Base-by-base conservation (phyloP, 2,329 filamentous ascomycete species). In the Zymoseptoria pseudotritici region DNA sequence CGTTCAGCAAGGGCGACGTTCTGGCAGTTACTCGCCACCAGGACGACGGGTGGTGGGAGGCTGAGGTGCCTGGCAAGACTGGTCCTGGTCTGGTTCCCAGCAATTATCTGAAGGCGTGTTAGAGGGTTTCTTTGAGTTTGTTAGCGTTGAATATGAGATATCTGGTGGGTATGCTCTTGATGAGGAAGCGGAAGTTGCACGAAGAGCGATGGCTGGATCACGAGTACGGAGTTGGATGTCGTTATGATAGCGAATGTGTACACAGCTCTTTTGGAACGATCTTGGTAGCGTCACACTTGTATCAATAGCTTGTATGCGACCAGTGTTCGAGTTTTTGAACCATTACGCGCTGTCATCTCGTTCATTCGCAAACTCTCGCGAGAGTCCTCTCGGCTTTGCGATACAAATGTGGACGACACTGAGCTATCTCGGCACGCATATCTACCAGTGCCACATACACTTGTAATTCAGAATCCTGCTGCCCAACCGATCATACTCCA, bases 21-120 rank as follows among this genome's bases (percentile, higher is more conserved):
- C 80, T 99, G 13, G 91, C 93, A 2, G 86, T 99, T 13, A 79
- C 97, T 53, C 83, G 92, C 61, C 85, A 96, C 70, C 94, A 99
- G 76, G 94, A 99, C 73, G 94, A 99, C 72, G 94, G 94, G 20
- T 99, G 94, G 94, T 99, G 95, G 94, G 94, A 99, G 78, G 95
- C 95, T 11, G 93, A 97, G 74, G 85, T 97, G 50, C 89, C 92
- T 53, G 86, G 87, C 20, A 81, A 80, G 67, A 78, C 78, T 63
- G 77, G 76, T 50, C 73, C 76, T 50, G 85, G 85, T 22, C 75
- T 88, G 66, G 85, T 88, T 56, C 85, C 85, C 2, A 86, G 83
- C 65, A 88, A 88, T 72, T 88, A 88, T 69, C 71, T 88, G 58
- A 84, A 87, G 73, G 78, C 79, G 58, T 84, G 83, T 67, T 79